phyloP scores from a whole-genome alignment of 208 protist species.

The Acanthamoeba divionensis region DNA sequence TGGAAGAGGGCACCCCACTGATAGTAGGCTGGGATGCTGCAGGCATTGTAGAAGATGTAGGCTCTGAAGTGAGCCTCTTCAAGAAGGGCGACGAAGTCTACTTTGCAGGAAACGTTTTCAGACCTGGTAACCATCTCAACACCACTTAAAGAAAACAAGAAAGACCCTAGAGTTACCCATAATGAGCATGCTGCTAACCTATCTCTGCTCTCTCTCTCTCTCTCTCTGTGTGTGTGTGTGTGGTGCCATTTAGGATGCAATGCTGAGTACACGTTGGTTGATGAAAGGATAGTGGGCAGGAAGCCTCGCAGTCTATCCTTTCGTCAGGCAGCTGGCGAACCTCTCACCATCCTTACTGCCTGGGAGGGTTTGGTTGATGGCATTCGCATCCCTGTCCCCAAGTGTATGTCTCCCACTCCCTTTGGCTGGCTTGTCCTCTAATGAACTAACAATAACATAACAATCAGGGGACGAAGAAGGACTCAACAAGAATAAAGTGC shows the following conservation, averaged over 20 bases:
- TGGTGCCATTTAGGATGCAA: too few species aligned
- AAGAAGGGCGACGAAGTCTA: slow-evolving; percentile 30
- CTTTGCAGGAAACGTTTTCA: not conserved
- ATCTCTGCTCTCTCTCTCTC: too few species aligned
- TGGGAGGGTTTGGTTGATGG: slow-evolving; percentile 38
- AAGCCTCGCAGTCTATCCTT: not conserved
- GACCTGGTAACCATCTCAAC: too few species aligned
- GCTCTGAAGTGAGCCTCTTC: not conserved
- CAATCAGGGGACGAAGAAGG: not conserved
- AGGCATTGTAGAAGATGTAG: slow-evolving; percentile 14
- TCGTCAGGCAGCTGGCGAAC: slow-evolving; percentile 2
- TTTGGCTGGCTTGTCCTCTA: not conserved
- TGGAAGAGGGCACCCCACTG: not conserved
- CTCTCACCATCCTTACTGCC: not conserved
- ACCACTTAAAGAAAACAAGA: too few species aligned
- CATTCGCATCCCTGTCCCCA: not conserved
- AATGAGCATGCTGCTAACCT: too few species aligned
- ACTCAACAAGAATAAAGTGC: not conserved
- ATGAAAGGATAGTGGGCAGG: not conserved
- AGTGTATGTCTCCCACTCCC: not conserved
- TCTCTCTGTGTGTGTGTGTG: too few species aligned
- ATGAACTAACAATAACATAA: not conserved
- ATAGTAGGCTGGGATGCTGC: slow-evolving; percentile 4
- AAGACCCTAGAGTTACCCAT: too few species aligned
- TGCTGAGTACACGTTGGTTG: not conserved